A percentile compares a stretch with the other conserved stretches of the same genome.
Evolutionary conservation across 2,329 filamentous ascomycete genomes (phyloP).

Genomic region (Ceratocystis colombiana): DNA sequence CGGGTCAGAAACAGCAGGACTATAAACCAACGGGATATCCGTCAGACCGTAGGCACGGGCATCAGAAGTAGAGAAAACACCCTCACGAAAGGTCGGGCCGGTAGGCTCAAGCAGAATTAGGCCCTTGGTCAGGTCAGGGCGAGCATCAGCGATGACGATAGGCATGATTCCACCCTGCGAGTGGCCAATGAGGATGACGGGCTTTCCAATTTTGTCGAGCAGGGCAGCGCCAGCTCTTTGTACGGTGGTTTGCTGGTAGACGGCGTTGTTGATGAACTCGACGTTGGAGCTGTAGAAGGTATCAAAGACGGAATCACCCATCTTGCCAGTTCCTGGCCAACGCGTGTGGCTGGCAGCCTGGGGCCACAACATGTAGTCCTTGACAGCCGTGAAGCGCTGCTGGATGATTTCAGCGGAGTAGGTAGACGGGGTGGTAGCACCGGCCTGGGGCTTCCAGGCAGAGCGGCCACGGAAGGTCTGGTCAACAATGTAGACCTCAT

Average conservation of each 20-base stretch:
- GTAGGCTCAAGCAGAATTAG: slow-evolving; percentile 40
- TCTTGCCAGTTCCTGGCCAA: slow-evolving; percentile 36
- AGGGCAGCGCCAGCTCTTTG: slow-evolving; percentile 36
- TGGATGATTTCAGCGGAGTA: slow-evolving; percentile 34
- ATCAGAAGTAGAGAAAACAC: slow-evolving; percentile 32
- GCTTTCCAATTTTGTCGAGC: slow-evolving; percentile 37
- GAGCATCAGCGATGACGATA: slow-evolving; percentile 36
- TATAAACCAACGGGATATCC: slow-evolving; percentile 41
- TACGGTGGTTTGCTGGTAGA: slow-evolving; percentile 33
- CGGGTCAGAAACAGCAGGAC: slow-evolving; percentile 35
- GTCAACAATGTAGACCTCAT: slow-evolving; percentile 41
- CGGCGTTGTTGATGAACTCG: slow-evolving; percentile 32
- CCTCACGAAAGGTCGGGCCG: slow-evolving; percentile 40
- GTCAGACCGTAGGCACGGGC: slow-evolving; percentile 39
- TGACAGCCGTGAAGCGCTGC: slow-evolving; percentile 34
- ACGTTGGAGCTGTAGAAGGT: slow-evolving; percentile 36
- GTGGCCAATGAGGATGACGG: slow-evolving; percentile 36
- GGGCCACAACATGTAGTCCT: slow-evolving; percentile 34
- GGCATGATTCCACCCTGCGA: slow-evolving; percentile 39
- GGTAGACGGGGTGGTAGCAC: slow-evolving; percentile 27
- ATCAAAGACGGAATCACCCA: slow-evolving; percentile 37
- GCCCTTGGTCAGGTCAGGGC: slow-evolving; percentile 36
- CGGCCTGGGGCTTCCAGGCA: slow-evolving; percentile 33
- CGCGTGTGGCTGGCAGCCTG: slow-evolving; percentile 36
- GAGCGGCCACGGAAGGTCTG: slow-evolving; percentile 40